A percentile compares a stretch with the other conserved stretches of the same genome.
These are phyloP conservation scores for Boletus subparvulus DNA, from an alignment of 768 basidiomycete species.

Conservation along the genomic window DNA sequence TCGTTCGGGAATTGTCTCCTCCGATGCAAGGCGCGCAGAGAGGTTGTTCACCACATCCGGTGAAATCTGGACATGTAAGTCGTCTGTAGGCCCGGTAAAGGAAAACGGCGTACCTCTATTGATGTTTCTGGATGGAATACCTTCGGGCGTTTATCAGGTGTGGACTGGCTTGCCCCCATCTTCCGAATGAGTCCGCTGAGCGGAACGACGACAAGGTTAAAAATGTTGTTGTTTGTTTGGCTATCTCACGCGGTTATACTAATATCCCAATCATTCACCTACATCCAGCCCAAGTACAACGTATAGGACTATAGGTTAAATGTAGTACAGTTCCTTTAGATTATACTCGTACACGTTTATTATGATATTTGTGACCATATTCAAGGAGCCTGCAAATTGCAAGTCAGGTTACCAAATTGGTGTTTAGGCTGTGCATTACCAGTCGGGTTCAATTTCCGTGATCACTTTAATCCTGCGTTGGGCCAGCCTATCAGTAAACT, in stretches of 20 bases:
- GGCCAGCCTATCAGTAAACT: slow-evolving; percentile 9
- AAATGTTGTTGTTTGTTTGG: slow-evolving; percentile 14
- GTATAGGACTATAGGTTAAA: background rate
- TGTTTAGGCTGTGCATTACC: slow-evolving; percentile 45
- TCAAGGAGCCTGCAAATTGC: slow-evolving; percentile 42
- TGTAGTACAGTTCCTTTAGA: background rate
- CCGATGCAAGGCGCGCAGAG: slow-evolving; percentile 57
- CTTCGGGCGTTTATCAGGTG: slow-evolving; percentile 51
- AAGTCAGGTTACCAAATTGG: slow-evolving; percentile 1
- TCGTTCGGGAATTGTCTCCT: slow-evolving; percentile 62
- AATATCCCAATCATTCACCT: no score
- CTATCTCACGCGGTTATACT: background rate
- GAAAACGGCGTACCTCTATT: slow-evolving; percentile 44
- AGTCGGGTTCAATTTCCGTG: slow-evolving; percentile 94
- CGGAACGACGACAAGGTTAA: background rate
- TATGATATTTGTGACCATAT: slow-evolving; percentile 49
- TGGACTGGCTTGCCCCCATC: slow-evolving; percentile 77
- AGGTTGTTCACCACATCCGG: slow-evolving; percentile 79
- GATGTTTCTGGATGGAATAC: slow-evolving; percentile 55
- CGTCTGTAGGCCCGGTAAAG: background rate
- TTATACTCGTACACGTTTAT: slow-evolving; percentile 24
- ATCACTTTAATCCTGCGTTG: slow-evolving; percentile 77
- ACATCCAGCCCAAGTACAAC: background rate
- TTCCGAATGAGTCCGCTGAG: background rate
- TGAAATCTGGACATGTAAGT: slow-evolving; percentile 60